phyloP scores from a whole-genome alignment of 805 yeast genomes.

The Torulaspora maleeae region DNA sequence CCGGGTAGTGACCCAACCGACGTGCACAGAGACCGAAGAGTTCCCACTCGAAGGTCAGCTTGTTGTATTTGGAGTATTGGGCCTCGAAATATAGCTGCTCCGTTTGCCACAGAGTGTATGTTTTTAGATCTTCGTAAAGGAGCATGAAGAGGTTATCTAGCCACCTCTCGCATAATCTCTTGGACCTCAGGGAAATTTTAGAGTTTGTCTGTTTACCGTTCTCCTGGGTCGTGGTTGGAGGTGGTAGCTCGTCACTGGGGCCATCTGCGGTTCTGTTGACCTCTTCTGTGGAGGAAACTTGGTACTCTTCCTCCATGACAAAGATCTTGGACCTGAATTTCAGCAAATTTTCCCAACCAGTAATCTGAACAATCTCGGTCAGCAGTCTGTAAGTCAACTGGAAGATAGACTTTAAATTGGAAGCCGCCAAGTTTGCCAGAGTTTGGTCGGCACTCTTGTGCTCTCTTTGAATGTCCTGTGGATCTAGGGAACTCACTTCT shows the following conservation, averaged over 20 bases:
- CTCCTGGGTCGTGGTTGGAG: not conserved
- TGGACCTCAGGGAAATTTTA: constrained; percentile 50
- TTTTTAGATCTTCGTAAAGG: constrained; percentile 68
- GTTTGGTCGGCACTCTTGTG: constrained; percentile 61
- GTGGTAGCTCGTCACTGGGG: constrained; percentile 2
- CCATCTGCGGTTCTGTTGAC: constrained; percentile 10
- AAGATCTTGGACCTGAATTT: constrained; percentile 58
- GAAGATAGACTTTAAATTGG: constrained; percentile 57
- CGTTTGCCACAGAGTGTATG: constrained; percentile 90
- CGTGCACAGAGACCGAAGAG: constrained; percentile 79
- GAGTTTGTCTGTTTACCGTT: constrained; percentile 11
- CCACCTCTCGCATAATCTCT: constrained; percentile 72
- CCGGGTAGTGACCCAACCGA: constrained; percentile 79
- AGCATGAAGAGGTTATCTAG: constrained; percentile 68
- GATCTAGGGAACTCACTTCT: constrained; percentile 63
- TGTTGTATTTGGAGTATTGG: constrained; percentile 73
- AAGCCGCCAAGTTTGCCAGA: constrained; percentile 60
- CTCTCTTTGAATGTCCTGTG: constrained; percentile 60
- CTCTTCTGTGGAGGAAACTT: constrained; percentile 26
- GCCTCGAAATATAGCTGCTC: constrained; percentile 85
- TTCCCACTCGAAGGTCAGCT: constrained; percentile 88
- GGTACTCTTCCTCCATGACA: constrained; percentile 63
- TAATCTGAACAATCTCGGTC: constrained; percentile 57
- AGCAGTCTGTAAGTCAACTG: constrained; percentile 55
- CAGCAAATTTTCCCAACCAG: constrained; percentile 70